These are phyloP conservation scores for Beauveria asiatica DNA, from an alignment of 2,329 filamentous ascomycete species.

Conservation along the genomic window DNA sequence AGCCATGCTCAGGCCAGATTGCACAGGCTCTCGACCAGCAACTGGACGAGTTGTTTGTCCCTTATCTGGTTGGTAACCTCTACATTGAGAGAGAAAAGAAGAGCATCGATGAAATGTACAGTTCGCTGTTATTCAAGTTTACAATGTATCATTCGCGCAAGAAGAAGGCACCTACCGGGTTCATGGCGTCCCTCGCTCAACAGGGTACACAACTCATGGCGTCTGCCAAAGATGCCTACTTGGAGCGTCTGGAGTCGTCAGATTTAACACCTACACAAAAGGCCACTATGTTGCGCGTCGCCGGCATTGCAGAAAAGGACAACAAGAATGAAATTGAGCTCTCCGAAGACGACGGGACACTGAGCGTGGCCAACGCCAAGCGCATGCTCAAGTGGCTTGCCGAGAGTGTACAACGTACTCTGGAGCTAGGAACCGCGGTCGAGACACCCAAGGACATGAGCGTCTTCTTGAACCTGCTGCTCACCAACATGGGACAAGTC, in stretches of 20 bases:
- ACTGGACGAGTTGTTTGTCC: conserved; percentile 68
- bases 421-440: conserved; percentile 78
- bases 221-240: conserved; percentile 83
- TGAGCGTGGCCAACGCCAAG: conserved; percentile 84
- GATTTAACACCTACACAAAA: conserved; percentile 85
- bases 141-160: conserved; percentile 86
- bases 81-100: conserved; percentile 63
- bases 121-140: conserved; percentile 90
- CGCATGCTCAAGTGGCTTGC: conserved; percentile 97
- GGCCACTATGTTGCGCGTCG: conserved; percentile 80
- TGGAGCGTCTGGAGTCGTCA: conserved; percentile 79
- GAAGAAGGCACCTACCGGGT: conserved; percentile 82
- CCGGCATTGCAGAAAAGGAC: conserved; percentile 68
- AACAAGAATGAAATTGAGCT: conserved; percentile 85
- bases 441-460: conserved; percentile 94
- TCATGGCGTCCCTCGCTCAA: conserved; percentile 86
- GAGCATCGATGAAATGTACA: conserved; percentile 73
- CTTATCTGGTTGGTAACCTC: conserved; percentile 59
- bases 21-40: conserved; percentile 66
- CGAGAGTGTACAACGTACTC: conserved; percentile 81
- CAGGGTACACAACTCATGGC: conserved; percentile 82
- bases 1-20: conserved; percentile 79
- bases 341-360: conserved; percentile 75
- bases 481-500: conserved; percentile 82
- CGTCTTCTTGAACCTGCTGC: conserved; percentile 71